These are phyloP conservation scores for Apiotrichum veenhuisii DNA, from an alignment of 1,284 basidiomycete species.

Conservation along the genomic window DNA sequence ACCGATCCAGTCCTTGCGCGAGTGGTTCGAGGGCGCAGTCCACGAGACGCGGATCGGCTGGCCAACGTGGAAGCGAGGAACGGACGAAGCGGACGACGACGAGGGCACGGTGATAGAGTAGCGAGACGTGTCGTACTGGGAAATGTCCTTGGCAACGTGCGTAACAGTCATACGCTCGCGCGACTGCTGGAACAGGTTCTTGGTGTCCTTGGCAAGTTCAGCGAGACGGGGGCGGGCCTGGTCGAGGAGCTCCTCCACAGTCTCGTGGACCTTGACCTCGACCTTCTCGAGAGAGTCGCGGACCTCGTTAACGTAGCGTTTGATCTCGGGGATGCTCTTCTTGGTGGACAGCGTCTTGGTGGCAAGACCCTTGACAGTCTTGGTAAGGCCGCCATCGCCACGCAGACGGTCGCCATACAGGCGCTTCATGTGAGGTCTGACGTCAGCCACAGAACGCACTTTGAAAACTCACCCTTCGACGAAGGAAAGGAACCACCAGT, in stretches of 20 bases:
- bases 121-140: constrained; percentile 69
- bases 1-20: constrained; percentile 95
- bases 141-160: constrained; percentile 74
- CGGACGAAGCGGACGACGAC: constrained; percentile 45
- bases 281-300: constrained; percentile 92
- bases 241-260: constrained; percentile 85
- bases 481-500: constrained; percentile 84
- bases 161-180: constrained; percentile 85
- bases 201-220: constrained; percentile 86
- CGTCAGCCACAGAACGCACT: neutral
- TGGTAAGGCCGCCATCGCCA: constrained; percentile 92
- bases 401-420: constrained; percentile 88
- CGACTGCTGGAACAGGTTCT: constrained; percentile 83
- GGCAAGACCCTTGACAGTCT: constrained; percentile 89
- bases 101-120: constrained; percentile 64
- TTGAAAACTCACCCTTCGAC: constrained; percentile 71
- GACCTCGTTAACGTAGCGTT: constrained; percentile 79
- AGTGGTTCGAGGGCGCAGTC: constrained; percentile 82
- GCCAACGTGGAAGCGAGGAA: constrained; percentile 73
- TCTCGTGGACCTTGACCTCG: constrained; percentile 83
- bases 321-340: constrained; percentile 64
- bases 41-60: constrained; percentile 83
- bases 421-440: constrained; percentile 92
- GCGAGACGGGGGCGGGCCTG: constrained; percentile 65
- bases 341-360: constrained; percentile 60